A percentile compares a stretch with the other conserved stretches of the same genome.
These are phyloP conservation scores for Camellia oleifera DNA, from an alignment of 179 eudicot genomes.

Conservation along the genomic window DNA sequence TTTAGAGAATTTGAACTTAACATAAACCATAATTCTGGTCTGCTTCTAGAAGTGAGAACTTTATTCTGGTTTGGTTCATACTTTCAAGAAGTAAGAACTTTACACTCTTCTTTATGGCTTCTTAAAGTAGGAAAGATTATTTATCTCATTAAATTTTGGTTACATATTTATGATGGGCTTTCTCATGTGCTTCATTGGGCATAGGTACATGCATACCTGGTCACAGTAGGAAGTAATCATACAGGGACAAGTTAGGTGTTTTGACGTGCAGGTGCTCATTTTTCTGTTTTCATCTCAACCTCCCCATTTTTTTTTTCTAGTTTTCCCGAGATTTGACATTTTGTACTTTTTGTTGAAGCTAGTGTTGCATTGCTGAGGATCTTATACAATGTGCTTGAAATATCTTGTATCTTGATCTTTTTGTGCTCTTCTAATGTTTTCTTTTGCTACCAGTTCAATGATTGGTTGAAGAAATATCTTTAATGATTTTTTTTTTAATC, in stretches of 20 bases:
- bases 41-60: slow-evolving; percentile 2
- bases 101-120: slow-evolving; percentile 1
- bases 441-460: background rate
- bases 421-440: background rate
- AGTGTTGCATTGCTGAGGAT: background rate
- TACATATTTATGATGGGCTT: slow-evolving; percentile 6
- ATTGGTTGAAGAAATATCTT: background rate
- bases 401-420: background rate
- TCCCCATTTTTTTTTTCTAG: background rate
- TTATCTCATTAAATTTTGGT: slow-evolving; percentile 2
- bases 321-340: background rate
- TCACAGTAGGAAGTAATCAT: background rate
- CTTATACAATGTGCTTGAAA: background rate
- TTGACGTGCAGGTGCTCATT: background rate
- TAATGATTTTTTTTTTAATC: background rate
- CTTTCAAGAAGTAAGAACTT: background rate
- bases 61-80: background rate
- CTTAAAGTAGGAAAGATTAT: background rate
- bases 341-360: slow-evolving; percentile 1
- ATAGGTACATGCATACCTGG: background rate
- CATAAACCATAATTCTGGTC: background rate
- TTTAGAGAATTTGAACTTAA: background rate
- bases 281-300: background rate
- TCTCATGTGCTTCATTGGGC: background rate
- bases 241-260: background rate